phyloP scores from a whole-genome alignment of 1,284 basidiomycete genomes.

The Puccinia coronata region DNA sequence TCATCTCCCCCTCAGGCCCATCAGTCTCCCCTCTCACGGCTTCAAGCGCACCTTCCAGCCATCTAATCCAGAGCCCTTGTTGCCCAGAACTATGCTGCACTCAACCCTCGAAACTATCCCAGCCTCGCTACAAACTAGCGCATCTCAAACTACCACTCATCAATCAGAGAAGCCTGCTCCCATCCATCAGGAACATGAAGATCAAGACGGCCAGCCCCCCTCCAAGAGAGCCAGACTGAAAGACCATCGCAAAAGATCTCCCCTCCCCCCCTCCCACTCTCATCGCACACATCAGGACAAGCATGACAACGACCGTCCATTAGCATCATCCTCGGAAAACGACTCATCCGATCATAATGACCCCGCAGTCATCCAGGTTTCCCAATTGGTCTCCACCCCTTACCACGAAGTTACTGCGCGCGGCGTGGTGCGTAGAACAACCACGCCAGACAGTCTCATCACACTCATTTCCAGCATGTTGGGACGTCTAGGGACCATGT shows the following conservation, averaged over 20 bases:
- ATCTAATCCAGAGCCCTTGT: background rate
- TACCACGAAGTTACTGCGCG: constrained; percentile 2
- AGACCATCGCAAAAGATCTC: background rate
- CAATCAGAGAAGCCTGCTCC: background rate
- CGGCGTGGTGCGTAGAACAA: background rate
- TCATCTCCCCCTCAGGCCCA: background rate
- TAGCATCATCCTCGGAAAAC: background rate
- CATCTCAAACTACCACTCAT: background rate
- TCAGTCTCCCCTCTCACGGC: background rate
- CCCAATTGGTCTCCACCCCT: background rate
- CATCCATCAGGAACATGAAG: background rate
- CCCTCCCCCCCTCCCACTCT: background rate
- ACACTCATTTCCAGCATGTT: background rate
- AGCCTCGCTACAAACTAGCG: background rate
- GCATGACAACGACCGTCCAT: background rate
- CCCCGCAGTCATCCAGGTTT: background rate
- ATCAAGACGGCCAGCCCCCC: background rate
- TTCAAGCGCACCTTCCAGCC: constrained; percentile 7
- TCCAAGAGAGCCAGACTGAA: background rate
- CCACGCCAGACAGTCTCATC: background rate
- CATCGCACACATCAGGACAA: background rate
- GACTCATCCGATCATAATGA: background rate
- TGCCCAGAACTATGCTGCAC: background rate
- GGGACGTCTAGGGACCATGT: constrained; percentile 12
- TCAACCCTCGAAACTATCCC: background rate